Evolutionary conservation across 164 flowering plant species (phyloP).

Genomic region (Malania oleifera): DNA sequence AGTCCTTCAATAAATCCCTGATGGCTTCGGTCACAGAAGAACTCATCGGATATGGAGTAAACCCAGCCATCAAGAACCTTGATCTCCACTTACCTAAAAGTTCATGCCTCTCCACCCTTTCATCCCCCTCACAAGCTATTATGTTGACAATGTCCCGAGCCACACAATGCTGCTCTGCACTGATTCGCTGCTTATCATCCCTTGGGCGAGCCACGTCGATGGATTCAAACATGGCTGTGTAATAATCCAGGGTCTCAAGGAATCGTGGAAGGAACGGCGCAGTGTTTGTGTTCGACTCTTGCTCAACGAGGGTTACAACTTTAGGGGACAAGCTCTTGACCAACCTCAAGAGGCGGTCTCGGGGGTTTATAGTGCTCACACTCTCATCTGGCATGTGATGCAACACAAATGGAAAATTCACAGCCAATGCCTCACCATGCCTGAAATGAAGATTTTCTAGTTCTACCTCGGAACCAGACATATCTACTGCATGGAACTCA

Average conservation of each 20-base stretch:
- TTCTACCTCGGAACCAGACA: slow-evolving; percentile 35
- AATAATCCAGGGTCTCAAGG: slow-evolving; percentile 43
- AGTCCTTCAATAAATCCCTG: slow-evolving; percentile 30
- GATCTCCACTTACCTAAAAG: slow-evolving; percentile 45
- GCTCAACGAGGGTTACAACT: slow-evolving; percentile 51
- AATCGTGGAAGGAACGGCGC: slow-evolving; percentile 39
- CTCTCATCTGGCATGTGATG: slow-evolving; percentile 76
- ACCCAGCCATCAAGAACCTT: slow-evolving; percentile 53
- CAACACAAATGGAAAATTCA: slow-evolving; percentile 45
- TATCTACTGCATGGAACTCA: slow-evolving; percentile 41
- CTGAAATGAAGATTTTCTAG: slow-evolving; percentile 25
- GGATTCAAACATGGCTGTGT: slow-evolving; percentile 54
- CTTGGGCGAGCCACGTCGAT: slow-evolving; percentile 38
- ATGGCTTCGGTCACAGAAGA: slow-evolving; percentile 18
- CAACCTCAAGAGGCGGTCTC: slow-evolving; percentile 43
- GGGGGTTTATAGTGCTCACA: slow-evolving; percentile 40
- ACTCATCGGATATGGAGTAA: slow-evolving; percentile 27
- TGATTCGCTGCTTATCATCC: slow-evolving; percentile 44
- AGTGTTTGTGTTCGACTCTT: slow-evolving; percentile 62
- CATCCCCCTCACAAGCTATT: slow-evolving; percentile 52
- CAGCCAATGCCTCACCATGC: slow-evolving; percentile 48
- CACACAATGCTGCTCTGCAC: slow-evolving; percentile 58
- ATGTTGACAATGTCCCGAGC: slow-evolving; percentile 58
- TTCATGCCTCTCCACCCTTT: slow-evolving; percentile 57
- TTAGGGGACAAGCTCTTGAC: slow-evolving; percentile 48